phyloP scores from a whole-genome alignment of 2,329 filamentous ascomycete genomes.

The Hypocreales sp. region DNA sequence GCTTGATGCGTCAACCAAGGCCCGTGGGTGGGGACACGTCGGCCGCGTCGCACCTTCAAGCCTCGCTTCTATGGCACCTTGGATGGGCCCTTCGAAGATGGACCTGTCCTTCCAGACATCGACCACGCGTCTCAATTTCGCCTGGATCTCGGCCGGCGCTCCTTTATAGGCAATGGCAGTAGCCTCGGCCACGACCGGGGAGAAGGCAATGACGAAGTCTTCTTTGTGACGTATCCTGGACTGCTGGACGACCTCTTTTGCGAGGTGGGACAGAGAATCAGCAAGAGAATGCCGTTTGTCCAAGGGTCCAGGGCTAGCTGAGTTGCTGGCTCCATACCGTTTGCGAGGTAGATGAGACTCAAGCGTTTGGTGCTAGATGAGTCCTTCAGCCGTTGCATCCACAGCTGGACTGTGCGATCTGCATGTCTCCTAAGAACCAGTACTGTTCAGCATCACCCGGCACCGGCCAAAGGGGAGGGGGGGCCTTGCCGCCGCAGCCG shows the following conservation, averaged over 20 bases:
- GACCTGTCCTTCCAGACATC: slow-evolving; percentile 83
- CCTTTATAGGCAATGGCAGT: slow-evolving; percentile 82
- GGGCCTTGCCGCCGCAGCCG: not conserved
- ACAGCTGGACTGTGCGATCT: slow-evolving; percentile 79
- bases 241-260: slow-evolving; percentile 95
- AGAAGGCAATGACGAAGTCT: slow-evolving; percentile 84
- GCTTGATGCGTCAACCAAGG: no score
- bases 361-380: slow-evolving; percentile 73
- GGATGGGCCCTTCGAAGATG: slow-evolving; percentile 71
- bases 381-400: slow-evolving; percentile 81
- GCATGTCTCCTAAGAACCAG: slow-evolving; percentile 58
- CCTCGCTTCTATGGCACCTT: slow-evolving; percentile 64
- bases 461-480: no score
- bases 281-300: no score
- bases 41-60: slow-evolving; percentile 69
- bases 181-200: slow-evolving; percentile 86
- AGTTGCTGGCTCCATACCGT: no score
- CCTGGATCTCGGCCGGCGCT: slow-evolving; percentile 69
- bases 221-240: slow-evolving; percentile 85
- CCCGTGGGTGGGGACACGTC: no score
- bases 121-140: slow-evolving; percentile 74
- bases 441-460: slow-evolving; percentile 2
- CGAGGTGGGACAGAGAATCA: no score
- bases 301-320: no score
- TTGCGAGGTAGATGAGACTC: slow-evolving; percentile 87